Conservation (phyloP, 2,329 filamentous ascomycete genomes). For the Sclerotinia glacialis region DNA sequence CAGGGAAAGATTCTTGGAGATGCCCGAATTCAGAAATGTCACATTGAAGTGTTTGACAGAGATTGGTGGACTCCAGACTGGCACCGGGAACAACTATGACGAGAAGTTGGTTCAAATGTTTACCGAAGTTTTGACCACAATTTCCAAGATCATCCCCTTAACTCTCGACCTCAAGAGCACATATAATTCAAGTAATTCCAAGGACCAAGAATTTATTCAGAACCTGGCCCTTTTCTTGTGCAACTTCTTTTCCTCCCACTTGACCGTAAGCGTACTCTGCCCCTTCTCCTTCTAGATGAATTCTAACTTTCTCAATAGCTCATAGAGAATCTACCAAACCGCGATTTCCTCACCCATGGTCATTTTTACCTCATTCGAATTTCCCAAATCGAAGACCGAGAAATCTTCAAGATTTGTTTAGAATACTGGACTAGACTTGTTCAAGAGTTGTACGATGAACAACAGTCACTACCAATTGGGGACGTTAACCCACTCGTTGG, state of each 20-base stretch:
- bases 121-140: slow-evolving; percentile 89
- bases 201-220: slow-evolving; percentile 96
- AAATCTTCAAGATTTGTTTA: slow-evolving; percentile 98
- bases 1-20: slow-evolving; percentile 85
- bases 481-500: slow-evolving; percentile 87
- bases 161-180: slow-evolving; percentile 86
- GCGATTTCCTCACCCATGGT: slow-evolving; percentile 89
- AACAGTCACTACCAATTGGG: slow-evolving; percentile 92
- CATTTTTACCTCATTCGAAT: slow-evolving; percentile 98
- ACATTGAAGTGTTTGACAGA: slow-evolving; percentile 96
- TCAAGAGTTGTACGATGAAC: slow-evolving; percentile 96
- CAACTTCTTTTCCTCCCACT: slow-evolving; percentile 93
- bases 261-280: slow-evolving; percentile 58
- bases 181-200: slow-evolving; percentile 85
- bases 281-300: neutral
- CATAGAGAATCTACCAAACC: slow-evolving; percentile 92
- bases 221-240: slow-evolving; percentile 93
- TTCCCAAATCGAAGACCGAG: slow-evolving; percentile 96
- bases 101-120: slow-evolving; percentile 98
- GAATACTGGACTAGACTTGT: slow-evolving; percentile 99
- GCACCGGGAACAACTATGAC: slow-evolving; percentile 73
- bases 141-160: slow-evolving; percentile 89
- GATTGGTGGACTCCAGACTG: slow-evolving; percentile 90
- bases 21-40: slow-evolving; percentile 93
- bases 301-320: slow-evolving; percentile 51